These are phyloP conservation scores for Colletotrichum karsti DNA, from an alignment of 2,329 filamentous ascomycete genomes.

Conservation along the genomic window DNA sequence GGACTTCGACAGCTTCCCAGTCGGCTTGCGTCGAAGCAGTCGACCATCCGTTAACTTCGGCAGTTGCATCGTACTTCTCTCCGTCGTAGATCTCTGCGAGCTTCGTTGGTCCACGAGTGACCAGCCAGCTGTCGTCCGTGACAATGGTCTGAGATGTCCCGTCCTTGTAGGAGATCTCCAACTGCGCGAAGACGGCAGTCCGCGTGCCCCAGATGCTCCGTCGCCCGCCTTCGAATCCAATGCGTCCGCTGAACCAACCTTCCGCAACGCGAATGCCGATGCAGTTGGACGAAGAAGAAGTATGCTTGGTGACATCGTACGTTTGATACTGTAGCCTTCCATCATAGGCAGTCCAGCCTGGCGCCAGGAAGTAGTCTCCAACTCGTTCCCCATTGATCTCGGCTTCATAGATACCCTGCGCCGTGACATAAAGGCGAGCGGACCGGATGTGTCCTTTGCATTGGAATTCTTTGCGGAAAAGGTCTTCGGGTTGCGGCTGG, in stretches of 20 bases:
- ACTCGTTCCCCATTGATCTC: constrained; percentile 55
- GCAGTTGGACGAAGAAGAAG: constrained; percentile 34
- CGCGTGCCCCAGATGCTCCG: constrained; percentile 37
- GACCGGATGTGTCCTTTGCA: constrained; percentile 25
- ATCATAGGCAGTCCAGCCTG: constrained; percentile 61
- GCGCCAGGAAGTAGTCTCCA: constrained; percentile 51
- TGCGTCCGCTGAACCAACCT: constrained; percentile 51
- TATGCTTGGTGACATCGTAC: constrained; percentile 58
- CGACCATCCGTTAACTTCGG: constrained; percentile 13
- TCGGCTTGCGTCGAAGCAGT: fast-evolving
- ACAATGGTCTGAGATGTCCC: not conserved
- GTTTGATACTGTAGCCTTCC: constrained; percentile 60
- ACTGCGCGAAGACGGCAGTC: not conserved
- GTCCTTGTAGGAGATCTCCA: constrained; percentile 3
- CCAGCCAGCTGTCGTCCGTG: not conserved
- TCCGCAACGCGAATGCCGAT: constrained; percentile 52
- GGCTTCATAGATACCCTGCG: constrained; percentile 53
- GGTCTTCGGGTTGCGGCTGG: constrained; percentile 34
- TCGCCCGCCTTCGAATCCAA: constrained; percentile 30
- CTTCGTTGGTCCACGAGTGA: not conserved
- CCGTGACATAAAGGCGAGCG: constrained; percentile 58
- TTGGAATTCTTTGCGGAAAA: constrained; percentile 44
- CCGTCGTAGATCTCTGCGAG: constrained; percentile 30
- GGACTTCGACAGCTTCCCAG: not conserved
- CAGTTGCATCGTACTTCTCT: constrained; percentile 26